A percentile compares a stretch with the other conserved stretches of the same genome.
Evolutionary conservation across 2,329 filamentous ascomycete species (phyloP).

Genomic region (Penicillium crustosum): DNA sequence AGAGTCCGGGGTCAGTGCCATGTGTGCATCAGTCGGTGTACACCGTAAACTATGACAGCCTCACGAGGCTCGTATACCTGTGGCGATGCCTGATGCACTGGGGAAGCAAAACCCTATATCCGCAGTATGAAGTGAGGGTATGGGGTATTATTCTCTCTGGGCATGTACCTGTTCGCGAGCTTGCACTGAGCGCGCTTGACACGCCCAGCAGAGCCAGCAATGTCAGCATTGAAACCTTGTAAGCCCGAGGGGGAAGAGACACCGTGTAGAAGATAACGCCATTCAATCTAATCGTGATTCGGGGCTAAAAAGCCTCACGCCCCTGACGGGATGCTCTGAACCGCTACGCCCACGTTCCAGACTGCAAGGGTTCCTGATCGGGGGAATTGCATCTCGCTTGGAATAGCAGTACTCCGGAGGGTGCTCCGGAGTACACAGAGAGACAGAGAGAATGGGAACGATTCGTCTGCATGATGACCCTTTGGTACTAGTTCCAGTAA

Average conservation of each 20-base stretch:
- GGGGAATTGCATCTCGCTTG: conserved; percentile 16
- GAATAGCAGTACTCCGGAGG: neutral
- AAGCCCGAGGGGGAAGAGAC: neutral
- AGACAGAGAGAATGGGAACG: neutral
- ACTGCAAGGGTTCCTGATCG: conserved; percentile 15
- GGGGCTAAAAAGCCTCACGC: too few species aligned
- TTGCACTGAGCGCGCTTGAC: neutral
- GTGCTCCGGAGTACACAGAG: neutral
- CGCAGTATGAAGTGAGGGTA: neutral
- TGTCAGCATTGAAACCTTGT: neutral
- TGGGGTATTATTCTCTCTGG: neutral
- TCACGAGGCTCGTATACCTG: conserved; percentile 8
- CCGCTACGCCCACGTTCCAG: conserved; percentile 22
- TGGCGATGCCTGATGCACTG: conserved; percentile 5
- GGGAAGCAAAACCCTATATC: neutral
- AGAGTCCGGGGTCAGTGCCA: conserved; percentile 15
- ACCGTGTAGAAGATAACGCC: neutral
- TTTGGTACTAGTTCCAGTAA: neutral
- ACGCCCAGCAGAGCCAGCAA: neutral
- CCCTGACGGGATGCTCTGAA: conserved; percentile 14
- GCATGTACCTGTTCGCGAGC: conserved; percentile 6
- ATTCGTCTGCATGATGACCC: conserved; percentile 8
- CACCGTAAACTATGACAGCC: neutral
- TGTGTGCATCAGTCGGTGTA: conserved; percentile 27
- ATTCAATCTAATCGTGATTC: neutral